Evolutionary conservation across 2,329 filamentous ascomycete genomes (phyloP).

Genomic region (Aureobasidium melanogenum): DNA sequence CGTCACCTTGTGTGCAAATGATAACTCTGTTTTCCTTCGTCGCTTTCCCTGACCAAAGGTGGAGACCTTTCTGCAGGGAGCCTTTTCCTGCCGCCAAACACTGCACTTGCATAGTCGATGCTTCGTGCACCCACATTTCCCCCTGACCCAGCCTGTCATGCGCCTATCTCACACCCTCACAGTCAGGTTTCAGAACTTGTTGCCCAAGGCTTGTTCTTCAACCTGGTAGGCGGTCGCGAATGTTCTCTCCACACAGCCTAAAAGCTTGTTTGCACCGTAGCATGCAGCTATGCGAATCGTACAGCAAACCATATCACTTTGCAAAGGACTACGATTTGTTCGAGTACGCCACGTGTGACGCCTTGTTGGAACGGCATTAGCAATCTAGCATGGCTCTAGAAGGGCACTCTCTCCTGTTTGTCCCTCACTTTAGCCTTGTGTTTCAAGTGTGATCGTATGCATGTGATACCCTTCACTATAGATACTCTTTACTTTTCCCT

Average conservation of each 20-base stretch:
- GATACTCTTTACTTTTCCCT: not conserved
- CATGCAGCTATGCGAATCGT: constrained; percentile 11
- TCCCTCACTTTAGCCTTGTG: constrained; percentile 7
- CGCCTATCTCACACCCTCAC: constrained; percentile 1
- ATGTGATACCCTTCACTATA: constrained; percentile 9
- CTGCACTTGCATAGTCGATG: constrained; percentile 2
- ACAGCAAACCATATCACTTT: not conserved
- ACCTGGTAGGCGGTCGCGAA: constrained; percentile 1
- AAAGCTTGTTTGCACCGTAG: constrained; percentile 6
- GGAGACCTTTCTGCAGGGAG: not conserved
- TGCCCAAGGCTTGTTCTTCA: not conserved
- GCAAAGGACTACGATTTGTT: not conserved
- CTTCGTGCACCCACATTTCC: constrained; percentile 9
- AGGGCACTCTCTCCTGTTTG: not conserved
- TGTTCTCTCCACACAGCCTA: constrained; percentile 6
- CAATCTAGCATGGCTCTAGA: constrained; percentile 11
- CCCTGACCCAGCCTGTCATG: constrained; percentile 7
- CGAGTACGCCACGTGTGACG: constrained; percentile 13
- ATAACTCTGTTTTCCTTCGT: not conserved
- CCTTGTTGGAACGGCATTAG: constrained; percentile 1
- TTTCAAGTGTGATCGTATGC: constrained; percentile 9
- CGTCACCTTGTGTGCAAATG: not conserved
- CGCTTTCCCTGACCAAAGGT: not conserved
- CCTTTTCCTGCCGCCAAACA: not conserved
- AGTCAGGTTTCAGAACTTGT: constrained; percentile 6